Percentiles rank a stretch among this genome's conserved stretches.
Evolutionary conservation across 495 filamentous ascomycete genomes (phyloP).

Genomic region (Penicillium pancosmium): DNA sequence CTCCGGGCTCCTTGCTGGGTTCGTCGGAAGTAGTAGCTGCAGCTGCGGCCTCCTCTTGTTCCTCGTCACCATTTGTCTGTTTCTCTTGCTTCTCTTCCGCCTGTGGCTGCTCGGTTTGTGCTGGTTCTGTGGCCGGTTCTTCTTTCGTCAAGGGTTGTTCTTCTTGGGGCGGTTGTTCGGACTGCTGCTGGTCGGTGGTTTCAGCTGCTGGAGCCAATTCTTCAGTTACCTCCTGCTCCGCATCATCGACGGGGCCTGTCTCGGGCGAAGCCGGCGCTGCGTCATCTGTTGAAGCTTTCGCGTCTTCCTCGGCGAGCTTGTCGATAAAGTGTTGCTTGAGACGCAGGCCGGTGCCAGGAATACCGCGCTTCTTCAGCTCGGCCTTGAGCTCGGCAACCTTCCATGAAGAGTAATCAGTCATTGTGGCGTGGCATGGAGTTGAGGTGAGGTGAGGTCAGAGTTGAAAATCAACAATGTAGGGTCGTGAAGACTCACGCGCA

Average conservation of each 20-base stretch:
- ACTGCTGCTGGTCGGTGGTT: constrained; percentile 9
- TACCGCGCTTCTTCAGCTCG: constrained; percentile 53
- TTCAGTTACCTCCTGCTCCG: constrained; percentile 12
- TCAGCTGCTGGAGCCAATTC: constrained; percentile 14
- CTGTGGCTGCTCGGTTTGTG: neutral
- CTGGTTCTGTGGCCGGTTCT: constrained; percentile 14
- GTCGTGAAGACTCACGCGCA: neutral
- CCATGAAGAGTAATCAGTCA: constrained; percentile 55
- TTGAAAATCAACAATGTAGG: constrained; percentile 9
- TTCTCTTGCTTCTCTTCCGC: constrained; percentile 9
- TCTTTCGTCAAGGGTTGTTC: constrained; percentile 7
- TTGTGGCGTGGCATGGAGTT: constrained; percentile 24
- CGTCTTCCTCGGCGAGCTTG: constrained; percentile 48
- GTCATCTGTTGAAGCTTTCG: constrained; percentile 25
- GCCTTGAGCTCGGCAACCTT: constrained; percentile 58
- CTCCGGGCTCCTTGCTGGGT: constrained; percentile 6
- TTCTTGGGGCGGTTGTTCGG: constrained; percentile 19
- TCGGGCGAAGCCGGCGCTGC: constrained; percentile 7
- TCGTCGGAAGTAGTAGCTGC: neutral
- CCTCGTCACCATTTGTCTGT: neutral
- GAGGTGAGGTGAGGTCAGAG: neutral
- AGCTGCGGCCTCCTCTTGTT: constrained; percentile 1
- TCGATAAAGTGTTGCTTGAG: constrained; percentile 54
- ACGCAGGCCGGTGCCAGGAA: constrained; percentile 54
- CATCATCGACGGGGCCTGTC: constrained; percentile 14